phyloP scores from a whole-genome alignment of 176 grass and related monocot genomes.

The Oryza brachyantha region DNA sequence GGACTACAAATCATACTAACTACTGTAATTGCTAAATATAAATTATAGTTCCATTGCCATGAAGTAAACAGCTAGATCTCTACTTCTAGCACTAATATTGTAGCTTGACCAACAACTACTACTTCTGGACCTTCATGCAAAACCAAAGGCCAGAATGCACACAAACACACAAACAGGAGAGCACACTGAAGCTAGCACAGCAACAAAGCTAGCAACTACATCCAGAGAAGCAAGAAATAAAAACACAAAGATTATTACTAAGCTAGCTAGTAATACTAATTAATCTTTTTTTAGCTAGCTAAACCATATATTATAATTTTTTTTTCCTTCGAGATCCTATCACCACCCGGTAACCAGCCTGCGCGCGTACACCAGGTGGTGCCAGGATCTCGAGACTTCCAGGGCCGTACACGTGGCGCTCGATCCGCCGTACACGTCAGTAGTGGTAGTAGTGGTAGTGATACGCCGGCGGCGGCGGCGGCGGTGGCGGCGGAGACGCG shows the following conservation, averaged over 20 bases:
- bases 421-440: not conserved
- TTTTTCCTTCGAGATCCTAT: constrained; percentile 67
- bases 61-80: not conserved
- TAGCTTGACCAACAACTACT: not conserved
- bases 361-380: constrained; percentile 54
- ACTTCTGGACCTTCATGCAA: constrained; percentile 32
- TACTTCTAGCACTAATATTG: not conserved
- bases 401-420: not conserved
- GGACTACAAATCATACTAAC: not conserved
- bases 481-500: not conserved
- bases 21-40: not conserved
- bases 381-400: constrained; percentile 61
- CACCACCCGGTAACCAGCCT: constrained; percentile 56
- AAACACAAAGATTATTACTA: not conserved
- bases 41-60: not conserved
- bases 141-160: constrained; percentile 32
- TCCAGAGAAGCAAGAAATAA: not conserved
- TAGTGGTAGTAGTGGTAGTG: constrained; percentile 41
- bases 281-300: constrained; percentile 5
- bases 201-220: not conserved
- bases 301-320: not conserved
- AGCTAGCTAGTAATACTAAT: not conserved
- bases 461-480: constrained; percentile 1
- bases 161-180: not conserved
- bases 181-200: not conserved